Percentiles rank a stretch among this genome's conserved stretches.
Evolutionary conservation across 2,329 filamentous ascomycete species (phyloP).

Genomic region (Colletotrichum noveboracense): DNA sequence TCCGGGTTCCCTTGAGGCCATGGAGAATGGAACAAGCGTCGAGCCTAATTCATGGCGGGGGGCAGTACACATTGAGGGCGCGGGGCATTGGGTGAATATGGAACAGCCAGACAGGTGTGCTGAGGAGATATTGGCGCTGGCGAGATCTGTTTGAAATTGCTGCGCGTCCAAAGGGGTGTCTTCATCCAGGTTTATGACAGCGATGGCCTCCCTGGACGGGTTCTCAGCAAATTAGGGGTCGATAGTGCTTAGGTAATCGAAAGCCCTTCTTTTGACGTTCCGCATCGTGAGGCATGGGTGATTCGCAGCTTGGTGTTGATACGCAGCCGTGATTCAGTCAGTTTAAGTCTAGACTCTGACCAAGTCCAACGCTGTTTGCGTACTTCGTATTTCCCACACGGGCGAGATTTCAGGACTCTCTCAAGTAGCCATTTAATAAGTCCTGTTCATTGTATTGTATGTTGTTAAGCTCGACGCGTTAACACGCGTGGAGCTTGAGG

Average conservation of each 20-base stretch:
- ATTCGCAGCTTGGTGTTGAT: neutral
- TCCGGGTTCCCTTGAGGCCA: conserved; percentile 62
- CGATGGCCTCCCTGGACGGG: neutral
- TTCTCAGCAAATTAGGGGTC: neutral
- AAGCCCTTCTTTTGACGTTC: neutral
- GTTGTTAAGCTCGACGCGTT: neutral
- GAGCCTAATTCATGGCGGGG: conserved; percentile 59
- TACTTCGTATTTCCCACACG: neutral
- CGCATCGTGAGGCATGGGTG: neutral
- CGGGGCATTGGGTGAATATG: conserved; percentile 75
- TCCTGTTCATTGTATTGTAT: neutral
- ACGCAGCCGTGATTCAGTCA: neutral
- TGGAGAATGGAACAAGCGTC: conserved; percentile 27
- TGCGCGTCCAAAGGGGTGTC: neutral
- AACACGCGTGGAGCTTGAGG: neutral
- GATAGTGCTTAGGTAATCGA: neutral
- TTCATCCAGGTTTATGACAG: neutral
- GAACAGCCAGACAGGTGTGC: conserved; percentile 55
- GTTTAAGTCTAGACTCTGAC: neutral
- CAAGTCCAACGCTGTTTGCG: neutral
- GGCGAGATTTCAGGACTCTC: neutral
- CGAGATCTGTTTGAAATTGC: neutral
- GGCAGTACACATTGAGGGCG: conserved; percentile 57
- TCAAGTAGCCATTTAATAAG: neutral
- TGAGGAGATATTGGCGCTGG: neutral